phyloP scores from a whole-genome alignment of 306 rosid genomes.

The Alnus rubra region DNA sequence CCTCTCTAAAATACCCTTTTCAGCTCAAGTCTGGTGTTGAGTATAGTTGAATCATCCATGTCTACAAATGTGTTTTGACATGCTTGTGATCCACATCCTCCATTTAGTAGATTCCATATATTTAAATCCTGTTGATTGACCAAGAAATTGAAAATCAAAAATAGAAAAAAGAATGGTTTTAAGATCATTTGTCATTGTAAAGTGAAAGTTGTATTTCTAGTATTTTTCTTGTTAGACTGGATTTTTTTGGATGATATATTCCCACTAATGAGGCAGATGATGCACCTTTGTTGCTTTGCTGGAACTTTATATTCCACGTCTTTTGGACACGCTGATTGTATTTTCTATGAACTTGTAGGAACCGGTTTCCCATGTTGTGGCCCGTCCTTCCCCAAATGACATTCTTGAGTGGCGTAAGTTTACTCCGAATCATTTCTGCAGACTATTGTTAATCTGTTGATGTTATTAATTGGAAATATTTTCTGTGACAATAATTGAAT shows the following conservation, averaged over 20 bases:
- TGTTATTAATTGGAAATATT: neutral
- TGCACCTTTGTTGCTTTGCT: neutral
- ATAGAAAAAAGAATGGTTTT: neutral
- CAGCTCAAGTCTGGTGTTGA: neutral
- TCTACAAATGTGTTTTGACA: neutral
- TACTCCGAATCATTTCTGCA: conserved; percentile 16
- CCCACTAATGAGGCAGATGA: neutral
- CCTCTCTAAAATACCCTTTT: neutral
- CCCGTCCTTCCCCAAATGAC: conserved; percentile 90
- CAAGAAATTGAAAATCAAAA: neutral
- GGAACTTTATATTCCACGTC: conserved; percentile 2
- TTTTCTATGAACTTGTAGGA: conserved; percentile 54
- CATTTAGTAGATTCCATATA: neutral
- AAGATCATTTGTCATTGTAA: neutral
- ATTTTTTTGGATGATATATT: conserved; percentile 7
- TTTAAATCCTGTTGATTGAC: neutral
- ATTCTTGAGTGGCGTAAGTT: conserved; percentile 99
- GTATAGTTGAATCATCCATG: neutral
- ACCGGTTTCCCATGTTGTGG: conserved; percentile 97
- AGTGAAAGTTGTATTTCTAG: neutral
- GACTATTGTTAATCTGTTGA: neutral
- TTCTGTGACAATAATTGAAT: neutral
- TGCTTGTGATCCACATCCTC: neutral
- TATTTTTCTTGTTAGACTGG: conserved; percentile 3
- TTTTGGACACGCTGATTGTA: conserved; percentile 27